A percentile compares a stretch with the other conserved stretches of the same genome.
Conservation (phyloP, 2,329 filamentous ascomycete species). For the Fusarium chaquense region DNA sequence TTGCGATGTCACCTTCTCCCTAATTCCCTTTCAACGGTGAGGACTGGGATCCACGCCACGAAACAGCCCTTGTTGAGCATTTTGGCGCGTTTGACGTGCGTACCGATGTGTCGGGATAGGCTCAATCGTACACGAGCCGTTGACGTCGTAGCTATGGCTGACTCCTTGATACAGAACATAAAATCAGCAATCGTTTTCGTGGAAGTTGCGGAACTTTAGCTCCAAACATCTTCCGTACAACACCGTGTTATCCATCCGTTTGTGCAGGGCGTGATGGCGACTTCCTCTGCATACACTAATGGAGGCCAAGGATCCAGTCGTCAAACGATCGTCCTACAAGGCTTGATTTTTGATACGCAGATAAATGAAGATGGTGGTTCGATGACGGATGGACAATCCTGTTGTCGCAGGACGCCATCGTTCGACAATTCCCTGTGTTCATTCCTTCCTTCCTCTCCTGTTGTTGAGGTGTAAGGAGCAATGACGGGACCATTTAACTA, state of each 20-base stretch:
- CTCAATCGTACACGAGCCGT: conserved; percentile 11
- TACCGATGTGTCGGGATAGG: conserved; percentile 9
- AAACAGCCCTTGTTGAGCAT: conserved; percentile 23
- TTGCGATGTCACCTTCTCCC: conserved; percentile 33
- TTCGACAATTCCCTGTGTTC: neutral
- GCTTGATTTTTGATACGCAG: neutral
- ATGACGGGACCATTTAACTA: neutral
- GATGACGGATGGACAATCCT: neutral
- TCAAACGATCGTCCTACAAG: neutral
- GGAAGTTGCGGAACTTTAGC: conserved; percentile 1
- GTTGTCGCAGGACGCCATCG: conserved; percentile 4
- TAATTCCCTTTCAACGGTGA: conserved; percentile 30
- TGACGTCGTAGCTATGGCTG: conserved; percentile 5
- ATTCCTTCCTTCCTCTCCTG: neutral
- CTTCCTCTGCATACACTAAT: conserved; percentile 2
- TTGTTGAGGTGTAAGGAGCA: neutral
- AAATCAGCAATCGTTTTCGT: neutral
- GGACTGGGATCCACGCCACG: conserved; percentile 21
- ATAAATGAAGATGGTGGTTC: neutral
- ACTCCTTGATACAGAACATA: neutral
- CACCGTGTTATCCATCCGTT: conserved; percentile 1
- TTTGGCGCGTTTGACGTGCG: conserved; percentile 6
- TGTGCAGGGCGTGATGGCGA: conserved; percentile 2
- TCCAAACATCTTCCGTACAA: conserved; percentile 1
- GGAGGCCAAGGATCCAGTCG: neutral